A percentile compares a stretch with the other conserved stretches of the same genome.
phyloP scores from a whole-genome alignment of 306 rosid species.

The Quercus engelmannii region DNA sequence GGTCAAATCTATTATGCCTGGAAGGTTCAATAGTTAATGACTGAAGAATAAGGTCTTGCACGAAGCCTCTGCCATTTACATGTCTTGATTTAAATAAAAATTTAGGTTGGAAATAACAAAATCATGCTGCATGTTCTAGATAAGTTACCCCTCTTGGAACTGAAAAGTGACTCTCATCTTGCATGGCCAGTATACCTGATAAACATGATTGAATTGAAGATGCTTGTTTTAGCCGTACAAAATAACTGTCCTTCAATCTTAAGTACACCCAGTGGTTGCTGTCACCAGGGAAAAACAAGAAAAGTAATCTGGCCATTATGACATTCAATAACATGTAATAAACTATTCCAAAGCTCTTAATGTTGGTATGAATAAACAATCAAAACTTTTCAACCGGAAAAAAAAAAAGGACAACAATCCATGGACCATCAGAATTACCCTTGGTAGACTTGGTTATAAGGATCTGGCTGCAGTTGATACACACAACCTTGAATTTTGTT shows the following conservation, averaged over 20 bases:
- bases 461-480: not conserved
- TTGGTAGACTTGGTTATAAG: not conserved
- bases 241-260: not conserved
- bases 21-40: constrained; percentile 3
- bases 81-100: not conserved
- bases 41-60: not conserved
- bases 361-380: not conserved
- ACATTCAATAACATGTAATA: not conserved
- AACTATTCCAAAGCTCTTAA: not conserved
- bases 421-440: not conserved
- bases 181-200: not conserved
- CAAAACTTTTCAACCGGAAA: not conserved
- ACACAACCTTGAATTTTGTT: not conserved
- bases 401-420: not conserved
- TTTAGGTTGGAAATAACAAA: not conserved
- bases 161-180: not conserved
- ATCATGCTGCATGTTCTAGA: not conserved
- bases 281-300: not conserved
- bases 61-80: not conserved
- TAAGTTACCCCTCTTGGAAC: not conserved
- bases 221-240: not conserved
- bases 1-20: not conserved
- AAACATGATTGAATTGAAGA: not conserved
- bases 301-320: not conserved
- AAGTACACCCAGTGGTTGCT: not conserved